Base-by-base conservation (phyloP, 75 land plant species). In the Pseudotsuga menziesii region DNA sequence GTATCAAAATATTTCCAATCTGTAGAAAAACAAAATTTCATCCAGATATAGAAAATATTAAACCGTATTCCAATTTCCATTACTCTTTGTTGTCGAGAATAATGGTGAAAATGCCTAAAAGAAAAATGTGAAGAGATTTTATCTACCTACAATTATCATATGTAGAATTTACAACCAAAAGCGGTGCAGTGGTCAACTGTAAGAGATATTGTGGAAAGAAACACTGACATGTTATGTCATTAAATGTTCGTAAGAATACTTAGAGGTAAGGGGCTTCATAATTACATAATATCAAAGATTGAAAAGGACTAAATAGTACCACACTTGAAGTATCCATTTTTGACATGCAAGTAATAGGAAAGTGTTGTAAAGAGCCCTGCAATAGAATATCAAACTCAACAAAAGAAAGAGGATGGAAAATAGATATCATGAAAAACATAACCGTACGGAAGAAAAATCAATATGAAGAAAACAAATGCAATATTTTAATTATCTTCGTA, bases 171-270 rank as follows among this genome's bases (percentile, higher is more conserved):
- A 90, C 23, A 27, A 90, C 15, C 64, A 92, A 94, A 41, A 92
- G 74, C 25, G 90, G 92, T 22, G 90, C 85, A 32, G 75, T 70
- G n/a, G 88, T 89, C 5, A 56, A 22, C 14, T 35, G 80, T 17
- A 78, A 78, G 36, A 85, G 20, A 61, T 94, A 67, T 61, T 91
- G 90, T 1, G 97, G 97, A 79, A 94, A 94, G 77, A 92, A 94
- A 59, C 94, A 92, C 97, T 94, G 89, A 78, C 54, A 48, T 26
- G 57, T 26, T 32, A 54, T 4, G 14, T 9, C 23, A 57, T 29
- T 55, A 57, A 16, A 66, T 55, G 20, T 14, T 7, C 57, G 22
- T 52, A 48, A 36, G 5, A 11, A 19, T 54, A 55, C 57, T 5
- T 23, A 17, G 27, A 27, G 36, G 27, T 17, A 17, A 41, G 19